Conservation (phyloP, 495 filamentous ascomycete genomes). For the Staphylotrichum tortipilum region DNA sequence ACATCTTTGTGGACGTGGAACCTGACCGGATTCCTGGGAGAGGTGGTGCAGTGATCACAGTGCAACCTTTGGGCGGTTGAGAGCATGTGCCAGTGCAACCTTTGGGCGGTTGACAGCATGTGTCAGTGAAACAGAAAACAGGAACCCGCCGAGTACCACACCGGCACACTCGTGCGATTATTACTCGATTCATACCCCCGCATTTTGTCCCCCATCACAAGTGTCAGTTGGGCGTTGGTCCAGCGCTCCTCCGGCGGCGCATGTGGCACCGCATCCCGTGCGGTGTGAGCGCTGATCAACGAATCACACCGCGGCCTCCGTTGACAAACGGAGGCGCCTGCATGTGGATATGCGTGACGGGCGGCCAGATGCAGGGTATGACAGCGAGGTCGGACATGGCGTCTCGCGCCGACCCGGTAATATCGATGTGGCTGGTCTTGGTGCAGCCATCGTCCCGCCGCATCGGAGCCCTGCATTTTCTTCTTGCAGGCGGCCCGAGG, state of each 20-base stretch:
- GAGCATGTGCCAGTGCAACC: no score
- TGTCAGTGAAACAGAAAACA: no score
- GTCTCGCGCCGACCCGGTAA: no score
- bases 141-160: no score
- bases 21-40: background rate
- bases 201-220: no score
- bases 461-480: no score
- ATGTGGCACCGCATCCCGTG: background rate
- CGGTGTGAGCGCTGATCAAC: background rate
- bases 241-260: background rate
- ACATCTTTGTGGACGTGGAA: background rate
- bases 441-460: no score
- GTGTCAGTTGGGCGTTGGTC: background rate
- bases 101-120: no score
- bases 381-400: background rate
- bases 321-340: background rate
- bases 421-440: no score
- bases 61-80: background rate
- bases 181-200: no score
- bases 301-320: background rate
- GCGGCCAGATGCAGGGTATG: background rate
- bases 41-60: background rate
- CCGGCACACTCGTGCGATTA: no score
- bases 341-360: background rate
- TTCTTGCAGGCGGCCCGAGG: no score